Evolutionary conservation across 495 filamentous ascomycete genomes (phyloP).

Genomic region (Neurospora sp.): DNA sequence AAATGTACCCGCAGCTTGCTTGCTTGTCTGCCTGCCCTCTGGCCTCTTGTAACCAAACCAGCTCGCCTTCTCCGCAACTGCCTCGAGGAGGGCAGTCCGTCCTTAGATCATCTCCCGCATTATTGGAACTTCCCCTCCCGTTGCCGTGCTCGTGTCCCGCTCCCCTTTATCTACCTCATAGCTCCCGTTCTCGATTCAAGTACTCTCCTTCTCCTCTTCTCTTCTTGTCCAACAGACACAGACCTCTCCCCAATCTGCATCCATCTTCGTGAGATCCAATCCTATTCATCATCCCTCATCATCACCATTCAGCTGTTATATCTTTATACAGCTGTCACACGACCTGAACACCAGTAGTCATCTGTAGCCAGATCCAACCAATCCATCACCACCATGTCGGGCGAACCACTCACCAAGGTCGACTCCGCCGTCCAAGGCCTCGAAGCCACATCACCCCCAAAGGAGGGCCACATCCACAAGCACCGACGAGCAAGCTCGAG

Average conservation of each 20-base stretch:
- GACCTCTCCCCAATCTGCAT: neutral
- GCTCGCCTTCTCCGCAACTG: neutral
- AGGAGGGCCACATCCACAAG: constrained; percentile 37
- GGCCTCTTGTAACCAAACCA: neutral
- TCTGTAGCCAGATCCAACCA: constrained; percentile 2
- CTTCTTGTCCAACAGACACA: constrained; percentile 12
- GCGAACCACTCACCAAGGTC: constrained; percentile 64
- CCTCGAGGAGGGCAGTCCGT: neutral
- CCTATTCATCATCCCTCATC: constrained; percentile 2
- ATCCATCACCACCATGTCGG: constrained; percentile 41
- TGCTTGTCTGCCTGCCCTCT: neutral
- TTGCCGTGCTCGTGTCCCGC: neutral
- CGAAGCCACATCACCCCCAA: constrained; percentile 48
- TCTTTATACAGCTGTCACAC: neutral
- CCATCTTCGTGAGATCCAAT: neutral
- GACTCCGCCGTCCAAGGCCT: constrained; percentile 78
- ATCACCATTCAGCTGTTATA: neutral
- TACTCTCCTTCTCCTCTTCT: constrained; percentile 5
- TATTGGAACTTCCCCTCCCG: neutral
- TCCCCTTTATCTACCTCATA: neutral
- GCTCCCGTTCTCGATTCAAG: neutral
- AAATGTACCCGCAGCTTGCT: neutral
- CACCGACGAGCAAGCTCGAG: constrained; percentile 60
- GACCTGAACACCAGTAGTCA: neutral
- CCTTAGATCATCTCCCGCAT: neutral